Evolutionary conservation across 352 stramenopile species (phyloP), one percentile per base, ranked within the genome.

Genomic region (Pythium guiyangense): DNA sequence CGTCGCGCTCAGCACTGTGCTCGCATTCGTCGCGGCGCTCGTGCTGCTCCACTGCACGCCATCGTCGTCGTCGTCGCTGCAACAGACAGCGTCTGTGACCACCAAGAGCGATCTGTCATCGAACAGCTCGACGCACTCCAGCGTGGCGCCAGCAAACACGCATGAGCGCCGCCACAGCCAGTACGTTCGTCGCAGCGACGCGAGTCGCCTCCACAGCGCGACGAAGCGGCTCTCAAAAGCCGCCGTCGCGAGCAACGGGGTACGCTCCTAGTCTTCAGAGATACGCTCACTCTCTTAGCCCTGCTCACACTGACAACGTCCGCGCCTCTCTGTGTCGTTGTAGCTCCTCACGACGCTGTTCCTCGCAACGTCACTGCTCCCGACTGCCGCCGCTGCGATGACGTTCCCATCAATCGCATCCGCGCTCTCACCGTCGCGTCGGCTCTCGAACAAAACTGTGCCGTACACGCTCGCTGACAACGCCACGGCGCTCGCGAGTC

Each of bases 281-380:
- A n/a, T 9, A 8, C 9, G 22, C 18, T 18, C 39, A 20, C 8
- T 44, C 4, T 6, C 18, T 1, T 14, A 44, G 18, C 18, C 3
- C 14, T 1, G n/a, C 14, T 3, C 15, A 20, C 10, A 18, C 39
- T 44, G 18, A 44, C 14, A 20, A 14, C 37, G 4, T 43, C 5
- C 17, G n/a, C n/a, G 39, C 20, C 3, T 26, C 17, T 11, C 10
- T 39, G 8, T 12, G 6, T 12, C 9, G 6, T 15, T 4, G 14
- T 66, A 77, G 60, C 63, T 74, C 15, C 70, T 74, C 61, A 70
- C 62, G 17, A 70, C 57, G 47, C 52, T 71, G 39, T 54, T 86
- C 39, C 59, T 84, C n/a, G 67, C 63, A 6, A 60, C 72, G 5
- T 57, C 65, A 18, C 54, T 86, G 53, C 40, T 86, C 48, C 74